Base-by-base conservation (phyloP, 306 rosid genomes). In the Ormosia semicastrata region DNA sequence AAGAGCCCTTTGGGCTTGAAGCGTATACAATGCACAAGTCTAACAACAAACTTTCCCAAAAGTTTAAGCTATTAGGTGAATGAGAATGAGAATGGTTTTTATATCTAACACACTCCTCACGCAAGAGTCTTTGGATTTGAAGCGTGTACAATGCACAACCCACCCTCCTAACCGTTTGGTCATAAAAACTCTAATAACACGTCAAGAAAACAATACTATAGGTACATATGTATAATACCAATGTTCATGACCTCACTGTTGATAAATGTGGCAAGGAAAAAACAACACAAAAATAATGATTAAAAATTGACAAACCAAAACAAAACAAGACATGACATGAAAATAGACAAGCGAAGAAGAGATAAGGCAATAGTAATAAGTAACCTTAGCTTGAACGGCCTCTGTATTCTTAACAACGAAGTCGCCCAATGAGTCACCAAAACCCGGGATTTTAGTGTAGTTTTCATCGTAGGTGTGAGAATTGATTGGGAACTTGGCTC, bases 401-500 rank as follows among this genome's bases (percentile, higher is more conserved):
- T 96, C 99, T 0, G 97, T 81, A 74, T 87, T 87, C 67, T 54
- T 84, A 41, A 86, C 89, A 65, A 93, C 3, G 65, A 89, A 89
- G 0, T 90, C 86, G 7, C 85, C 73, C 88, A 96, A 73, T 54
- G 98, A 88, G 52, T 92, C 89, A 66, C 44, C 18, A 46, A 79
- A 88, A 2, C 74, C 88, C 0, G 73, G 53, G 66, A 81, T 57
- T 65, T 72, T 11, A 47, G 77, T 6, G 39, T 68, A 71, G 6
- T 85, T 72, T 34, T 82, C 18, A 10, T 83, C 54, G 71, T 96
- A 96, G 29, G 90, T 52, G 3, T 77, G 86, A 39, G 89, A 75
- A 82, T 96, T 96, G 32, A 75, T 9, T 8, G 94, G 93, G 44
- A 88, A 92, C 66, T 77, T 89, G 0, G 98, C 94, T 81, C 99